Evolutionary conservation across 257 asterid genomes (phyloP), one percentile per base, ranked within the genome.

Genomic region (Capsicum baccatum): DNA sequence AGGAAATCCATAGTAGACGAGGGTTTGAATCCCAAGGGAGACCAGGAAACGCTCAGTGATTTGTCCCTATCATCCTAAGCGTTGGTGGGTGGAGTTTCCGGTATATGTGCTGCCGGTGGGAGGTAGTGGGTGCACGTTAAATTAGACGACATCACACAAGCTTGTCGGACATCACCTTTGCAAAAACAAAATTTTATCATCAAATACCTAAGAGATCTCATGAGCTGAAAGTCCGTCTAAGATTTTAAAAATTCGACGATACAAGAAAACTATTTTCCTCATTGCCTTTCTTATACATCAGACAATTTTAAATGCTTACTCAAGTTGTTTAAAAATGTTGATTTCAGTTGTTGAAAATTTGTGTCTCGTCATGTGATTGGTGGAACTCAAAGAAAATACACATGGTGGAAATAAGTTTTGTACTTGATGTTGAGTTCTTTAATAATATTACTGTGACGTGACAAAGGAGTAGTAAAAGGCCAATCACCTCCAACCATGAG

Each of bases 391-490:
- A 66, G 35, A 70, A 37, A 2, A 70, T 70, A 9, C 16, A 14
- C 16, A 5, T 70, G 79, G 79, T 16, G 79, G 56, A 70, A 70
- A 70, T 39, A 70, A 16, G 79, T 70, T 69, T 42, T 42, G 9
- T 42, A 70, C 56, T 70, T 42, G 79, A 70, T 42, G 35, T 42
- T 37, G 33, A 70, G 8, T 70, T 70, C 56, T 42, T 70, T 70
- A 42, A 8, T 70, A 16, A 17, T 42, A 42, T 42, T 39, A 70
- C 35, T 16, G 33, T 70, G 35, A 70, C 42, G 33, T 9, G 56
- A 70, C 26, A 47, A 70, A 16, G 9, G 79, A 70, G 56, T 70
- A 69, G 79, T 69, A 42, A 42, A 39, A 16, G 79, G 54, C 79
- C 35, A 39, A 69, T 69, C 79, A 17, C 79, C 79, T 70, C 56